Evolutionary conservation across 2,329 filamentous ascomycete species (phyloP).

Genomic region (Cercospora zeae-maydis): DNA sequence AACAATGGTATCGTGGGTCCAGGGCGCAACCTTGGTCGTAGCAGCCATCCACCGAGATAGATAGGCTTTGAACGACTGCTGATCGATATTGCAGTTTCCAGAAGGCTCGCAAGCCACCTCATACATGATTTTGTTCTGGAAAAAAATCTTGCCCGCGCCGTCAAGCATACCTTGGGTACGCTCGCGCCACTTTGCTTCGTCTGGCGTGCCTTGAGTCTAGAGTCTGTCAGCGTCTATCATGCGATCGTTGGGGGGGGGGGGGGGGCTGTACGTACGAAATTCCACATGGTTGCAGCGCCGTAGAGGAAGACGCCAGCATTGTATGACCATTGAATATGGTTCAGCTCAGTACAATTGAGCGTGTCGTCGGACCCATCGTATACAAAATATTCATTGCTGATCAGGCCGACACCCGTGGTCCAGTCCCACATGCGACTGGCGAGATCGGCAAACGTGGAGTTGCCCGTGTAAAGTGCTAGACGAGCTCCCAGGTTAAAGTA

Average conservation of each 20-base stretch:
- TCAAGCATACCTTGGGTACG: slow-evolving; percentile 29
- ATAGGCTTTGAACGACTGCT: slow-evolving; percentile 46
- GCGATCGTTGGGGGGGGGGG: too few species aligned
- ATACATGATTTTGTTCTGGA: slow-evolving; percentile 42
- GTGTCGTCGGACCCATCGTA: slow-evolving; percentile 46
- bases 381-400: slow-evolving; percentile 45
- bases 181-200: slow-evolving; percentile 23
- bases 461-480: slow-evolving; percentile 42
- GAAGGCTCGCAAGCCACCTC: slow-evolving; percentile 46
- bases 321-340: slow-evolving; percentile 48
- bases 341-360: slow-evolving; percentile 44
- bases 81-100: slow-evolving; percentile 45
- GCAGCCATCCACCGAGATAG: slow-evolving; percentile 53
- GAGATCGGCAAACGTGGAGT: slow-evolving; percentile 62
- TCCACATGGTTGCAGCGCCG: slow-evolving; percentile 48
- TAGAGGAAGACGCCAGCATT: slow-evolving; percentile 47
- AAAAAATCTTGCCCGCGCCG: slow-evolving; percentile 39
- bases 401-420: slow-evolving; percentile 51
- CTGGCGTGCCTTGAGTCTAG: slow-evolving; percentile 25
- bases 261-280: slow-evolving; percentile 36
- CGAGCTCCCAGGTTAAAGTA: slow-evolving; percentile 51
- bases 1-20: slow-evolving; percentile 50
- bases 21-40: slow-evolving; percentile 57
- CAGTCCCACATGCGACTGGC: slow-evolving; percentile 43
- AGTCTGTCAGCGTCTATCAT: slow-evolving; percentile 1